A percentile compares a stretch with the other conserved stretches of the same genome.
Conservation (phyloP, 2,329 filamentous ascomycete species). For the Fusarium secorum region DNA sequence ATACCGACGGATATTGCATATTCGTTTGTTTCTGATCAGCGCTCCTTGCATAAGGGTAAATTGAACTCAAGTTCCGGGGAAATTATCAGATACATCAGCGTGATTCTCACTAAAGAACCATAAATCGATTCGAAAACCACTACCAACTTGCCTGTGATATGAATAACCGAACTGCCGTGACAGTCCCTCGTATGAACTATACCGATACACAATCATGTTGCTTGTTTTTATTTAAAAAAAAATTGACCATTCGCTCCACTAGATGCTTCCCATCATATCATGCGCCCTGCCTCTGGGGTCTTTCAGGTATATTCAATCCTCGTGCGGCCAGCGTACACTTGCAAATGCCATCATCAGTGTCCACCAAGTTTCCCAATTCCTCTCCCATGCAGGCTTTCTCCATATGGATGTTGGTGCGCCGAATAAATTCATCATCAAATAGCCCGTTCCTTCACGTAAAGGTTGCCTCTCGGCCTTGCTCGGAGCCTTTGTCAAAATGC, state of each 20-base stretch:
- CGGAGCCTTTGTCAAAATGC: slow-evolving; percentile 6
- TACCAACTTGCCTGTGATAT: background rate
- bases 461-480: background rate
- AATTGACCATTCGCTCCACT: slow-evolving; percentile 3
- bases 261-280: slow-evolving; percentile 27
- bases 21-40: background rate
- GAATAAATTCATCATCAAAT: slow-evolving; percentile 17
- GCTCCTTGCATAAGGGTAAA: background rate
- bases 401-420: slow-evolving; percentile 14
- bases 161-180: background rate
- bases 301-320: slow-evolving; percentile 35
- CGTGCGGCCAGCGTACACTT: slow-evolving; percentile 33
- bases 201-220: background rate
- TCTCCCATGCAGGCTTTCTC: slow-evolving; percentile 3
- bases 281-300: slow-evolving; percentile 4
- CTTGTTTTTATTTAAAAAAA: background rate
- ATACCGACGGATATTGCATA: background rate
- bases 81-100: background rate
- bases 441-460: background rate
- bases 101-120: background rate
- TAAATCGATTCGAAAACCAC: background rate
- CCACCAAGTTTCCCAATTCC: background rate
- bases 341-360: slow-evolving; percentile 8
- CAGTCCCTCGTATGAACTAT: background rate
- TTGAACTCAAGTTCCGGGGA: background rate